Evolutionary conservation across 306 rosid species (phyloP), one percentile per base, ranked within the genome.

Genomic region (Rosa lucieae): DNA sequence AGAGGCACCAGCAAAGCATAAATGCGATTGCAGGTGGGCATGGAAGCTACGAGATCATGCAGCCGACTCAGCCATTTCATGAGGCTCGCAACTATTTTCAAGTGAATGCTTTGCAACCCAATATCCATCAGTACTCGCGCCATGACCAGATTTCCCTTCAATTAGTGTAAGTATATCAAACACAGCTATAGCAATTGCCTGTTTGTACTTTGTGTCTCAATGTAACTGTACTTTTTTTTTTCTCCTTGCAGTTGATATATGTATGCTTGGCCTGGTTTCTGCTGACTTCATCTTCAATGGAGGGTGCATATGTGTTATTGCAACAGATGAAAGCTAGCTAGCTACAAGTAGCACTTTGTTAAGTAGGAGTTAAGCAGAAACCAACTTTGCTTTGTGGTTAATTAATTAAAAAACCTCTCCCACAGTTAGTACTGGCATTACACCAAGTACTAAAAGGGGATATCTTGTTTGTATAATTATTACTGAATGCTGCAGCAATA

Each of bases 61-160:
- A 92, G 62, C 72, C 94, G 43, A 59, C 96, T 51, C 89, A 86
- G 65, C 87, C 81, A 63, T 92, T 74, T 67, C 71, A 14, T 17
- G 96, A 92, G 26, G 82, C 90, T 65, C 85, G 98, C 72, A 90
- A 88, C 79, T 94, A 89, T 85, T 92, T 94, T 67, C 97, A 89
- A 89, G 92, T 88, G 10, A 74, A 94, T 76, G 97, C 92, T 13
- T 85, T 90, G 75, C 97, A 94, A 81, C 93, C 94, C 67, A 88
- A 76, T 82, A 9, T 56, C 9, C 83, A 75, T 51, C 82, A 81
- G 71, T 86, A 90, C 74, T 81, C 91, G 17, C 92, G 91, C 62
- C 92, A 90, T 65, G 98, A 94, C 75, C 93, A 88, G 75, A 85
- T 89, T 82, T 72, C 97, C 75, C 96, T 94, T 70, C 98, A 92